Evolutionary conservation across 495 filamentous ascomycete genomes (phyloP).

Genomic region (Halenospora varia): DNA sequence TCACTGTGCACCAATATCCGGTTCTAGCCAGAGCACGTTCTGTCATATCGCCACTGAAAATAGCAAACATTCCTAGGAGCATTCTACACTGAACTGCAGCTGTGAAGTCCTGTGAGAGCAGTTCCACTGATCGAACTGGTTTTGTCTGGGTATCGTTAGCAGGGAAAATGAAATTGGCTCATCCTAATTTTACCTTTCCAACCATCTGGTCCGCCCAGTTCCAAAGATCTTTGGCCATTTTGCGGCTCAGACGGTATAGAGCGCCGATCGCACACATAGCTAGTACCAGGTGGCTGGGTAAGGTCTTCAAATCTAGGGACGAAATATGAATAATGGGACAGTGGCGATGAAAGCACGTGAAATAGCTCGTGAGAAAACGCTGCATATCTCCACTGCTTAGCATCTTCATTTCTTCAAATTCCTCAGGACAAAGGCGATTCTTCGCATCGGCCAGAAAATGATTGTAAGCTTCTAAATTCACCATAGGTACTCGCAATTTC

Average conservation of each 20-base stretch:
- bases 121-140: not conserved
- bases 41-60: too few relatives aligned
- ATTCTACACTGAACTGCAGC: too few relatives aligned
- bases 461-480: too few relatives aligned
- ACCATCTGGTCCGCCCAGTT: not conserved
- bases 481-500: too few relatives aligned
- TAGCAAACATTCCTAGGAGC: too few relatives aligned
- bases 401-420: too few relatives aligned
- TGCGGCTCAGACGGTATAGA: not conserved
- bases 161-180: not conserved
- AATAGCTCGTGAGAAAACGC: slow-evolving; percentile 6
- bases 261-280: not conserved
- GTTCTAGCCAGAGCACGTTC: too few relatives aligned
- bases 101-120: too few relatives aligned
- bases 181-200: not conserved
- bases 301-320: not conserved
- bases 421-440: too few relatives aligned
- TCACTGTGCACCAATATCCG: too few relatives aligned
- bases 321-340: not conserved
- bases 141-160: not conserved
- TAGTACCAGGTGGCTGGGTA: not conserved
- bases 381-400: too few relatives aligned
- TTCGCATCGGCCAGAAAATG: too few relatives aligned
- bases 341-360: not conserved
- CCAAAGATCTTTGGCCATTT: not conserved